A percentile compares a stretch with the other conserved stretches of the same genome.
phyloP scores from a whole-genome alignment of 2,329 filamentous ascomycete species.

The Talaromyces islandicus region DNA sequence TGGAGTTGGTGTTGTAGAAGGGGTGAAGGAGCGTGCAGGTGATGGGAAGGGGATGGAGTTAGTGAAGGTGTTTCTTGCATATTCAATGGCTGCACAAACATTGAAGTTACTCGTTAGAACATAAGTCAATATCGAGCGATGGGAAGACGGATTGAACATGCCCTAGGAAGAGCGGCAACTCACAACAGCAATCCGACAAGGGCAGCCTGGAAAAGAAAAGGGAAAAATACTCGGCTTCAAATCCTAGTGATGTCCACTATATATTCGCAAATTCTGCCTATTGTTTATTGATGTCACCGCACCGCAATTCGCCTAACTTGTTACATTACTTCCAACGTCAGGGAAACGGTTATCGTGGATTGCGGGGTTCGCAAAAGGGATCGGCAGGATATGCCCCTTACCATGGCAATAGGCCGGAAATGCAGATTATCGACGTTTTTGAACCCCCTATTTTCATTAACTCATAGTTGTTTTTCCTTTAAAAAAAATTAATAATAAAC shows the following conservation, averaged over 20 bases:
- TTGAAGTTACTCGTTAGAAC: background rate
- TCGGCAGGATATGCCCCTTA: background rate
- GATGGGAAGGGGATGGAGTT: background rate
- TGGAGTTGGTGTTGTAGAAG: background rate
- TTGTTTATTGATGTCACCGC: background rate
- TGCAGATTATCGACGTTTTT: background rate
- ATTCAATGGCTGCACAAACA: background rate
- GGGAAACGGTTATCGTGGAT: background rate
- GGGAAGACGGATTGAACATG: background rate
- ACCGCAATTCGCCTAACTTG: background rate
- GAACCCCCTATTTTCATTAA: too few species aligned
- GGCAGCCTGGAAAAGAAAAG: background rate
- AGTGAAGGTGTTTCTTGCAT: background rate
- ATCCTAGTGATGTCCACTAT: background rate
- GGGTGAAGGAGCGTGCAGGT: background rate
- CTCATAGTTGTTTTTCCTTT: background rate
- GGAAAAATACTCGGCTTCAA: background rate
- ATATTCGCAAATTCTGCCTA: background rate
- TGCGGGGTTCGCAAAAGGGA: background rate
- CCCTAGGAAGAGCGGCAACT: constrained; percentile 5
- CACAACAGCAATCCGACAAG: background rate
- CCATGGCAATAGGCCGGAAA: background rate
- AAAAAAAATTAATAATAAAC: background rate
- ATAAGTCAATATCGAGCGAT: background rate
- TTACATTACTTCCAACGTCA: background rate